Base-by-base conservation (phyloP, 1,284 basidiomycete species). In the Serendipita sp. region DNA sequence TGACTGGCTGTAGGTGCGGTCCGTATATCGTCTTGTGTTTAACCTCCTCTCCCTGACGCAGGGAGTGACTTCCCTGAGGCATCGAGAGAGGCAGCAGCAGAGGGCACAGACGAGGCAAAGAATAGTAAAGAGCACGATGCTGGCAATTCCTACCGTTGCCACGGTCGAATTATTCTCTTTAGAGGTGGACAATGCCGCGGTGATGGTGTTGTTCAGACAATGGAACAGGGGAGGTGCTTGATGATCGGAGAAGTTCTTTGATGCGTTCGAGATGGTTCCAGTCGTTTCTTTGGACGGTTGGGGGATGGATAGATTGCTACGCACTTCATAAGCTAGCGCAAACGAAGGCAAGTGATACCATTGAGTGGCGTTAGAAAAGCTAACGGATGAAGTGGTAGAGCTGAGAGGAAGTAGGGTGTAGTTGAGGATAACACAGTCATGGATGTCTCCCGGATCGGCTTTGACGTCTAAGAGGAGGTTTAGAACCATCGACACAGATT, bases 311-410 rank as follows among this genome's bases (percentile, higher is more conserved):
- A 67, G 64, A 49, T 71, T 68, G 60, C 68, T 69, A 61, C 70
- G 70, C 2, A 62, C 60, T 3, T 67, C 64, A 22, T 69, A 65
- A 6, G 68, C 63, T 3, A 71, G 65, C 22, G 65, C 68, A 62
- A 71, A 69, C 13, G 68, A 66, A 6, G 68, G 69, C 3, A 69
- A 62, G 42, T 70, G 68, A 63, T 71, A 72, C 47, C 67, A 72
- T 62, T 72, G 70, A 13, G 71, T 58, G 26, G 32, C 53, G 53
- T 58, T n/a, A 44, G 60, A 43, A 58, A 22, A 61, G n/a, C 22
- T 6, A n/a, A 22, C n/a, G 2, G 45, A 6, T n/a, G 45, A 22
- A n/a, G 6, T 49, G 45, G 17, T 49, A 5, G 45, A 49, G 45
- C 3, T 49, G 45, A 49, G n/a, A n/a, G 45, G 45, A n/a, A 49